Conservation (phyloP, 192 early-diverging fungal genomes). For the Backusella macrospora region DNA sequence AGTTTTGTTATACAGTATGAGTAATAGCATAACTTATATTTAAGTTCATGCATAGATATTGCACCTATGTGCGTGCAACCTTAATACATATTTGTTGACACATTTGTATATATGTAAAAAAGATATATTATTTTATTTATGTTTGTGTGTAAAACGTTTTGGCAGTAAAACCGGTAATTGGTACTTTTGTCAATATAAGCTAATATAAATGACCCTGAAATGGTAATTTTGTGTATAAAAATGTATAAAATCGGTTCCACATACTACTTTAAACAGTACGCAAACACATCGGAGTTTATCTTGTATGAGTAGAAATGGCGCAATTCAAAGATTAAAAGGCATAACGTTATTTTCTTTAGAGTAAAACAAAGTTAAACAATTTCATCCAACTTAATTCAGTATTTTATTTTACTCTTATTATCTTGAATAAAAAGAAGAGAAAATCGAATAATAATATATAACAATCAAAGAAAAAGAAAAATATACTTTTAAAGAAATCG, state of each 20-base stretch:
- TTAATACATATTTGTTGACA: no score
- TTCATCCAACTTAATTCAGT: not conserved
- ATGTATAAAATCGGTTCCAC: not conserved
- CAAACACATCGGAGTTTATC: not conserved
- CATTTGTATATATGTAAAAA: no score
- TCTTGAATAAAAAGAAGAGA: not conserved
- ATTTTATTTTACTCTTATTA: not conserved
- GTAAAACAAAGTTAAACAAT: not conserved
- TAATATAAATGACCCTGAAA: slow-evolving; percentile 1
- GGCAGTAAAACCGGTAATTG: no score
- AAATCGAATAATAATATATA: not conserved
- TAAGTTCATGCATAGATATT: no score
- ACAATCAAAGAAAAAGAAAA: not conserved
- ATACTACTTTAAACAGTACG: not conserved
- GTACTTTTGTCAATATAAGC: no score
- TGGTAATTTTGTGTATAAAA: not conserved
- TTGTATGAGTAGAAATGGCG: slow-evolving; percentile 10
- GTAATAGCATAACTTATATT: no score
- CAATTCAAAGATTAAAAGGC: slow-evolving; percentile 16
- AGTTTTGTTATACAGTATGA: no score
- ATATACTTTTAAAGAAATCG: not conserved
- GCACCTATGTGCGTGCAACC: no score
- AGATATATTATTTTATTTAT: no score
- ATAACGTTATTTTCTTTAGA: not conserved
- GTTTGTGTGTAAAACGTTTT: no score